Base-by-base conservation (phyloP, 2,329 filamentous ascomycete species). In the Cordyceps cicadae region DNA sequence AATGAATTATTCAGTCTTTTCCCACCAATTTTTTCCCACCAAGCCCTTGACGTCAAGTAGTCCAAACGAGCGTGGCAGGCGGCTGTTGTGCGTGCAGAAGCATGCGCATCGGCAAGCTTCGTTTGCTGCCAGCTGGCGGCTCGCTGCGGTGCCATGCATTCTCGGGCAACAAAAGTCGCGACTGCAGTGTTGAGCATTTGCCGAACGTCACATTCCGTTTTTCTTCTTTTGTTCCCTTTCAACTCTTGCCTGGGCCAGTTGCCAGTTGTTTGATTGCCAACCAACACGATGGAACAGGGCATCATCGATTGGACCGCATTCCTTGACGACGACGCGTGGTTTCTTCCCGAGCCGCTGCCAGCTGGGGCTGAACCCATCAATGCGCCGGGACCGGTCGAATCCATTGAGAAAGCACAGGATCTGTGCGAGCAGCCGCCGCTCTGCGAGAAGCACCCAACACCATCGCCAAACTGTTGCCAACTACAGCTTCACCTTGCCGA, bases 51-150 rank as follows among this genome's bases (percentile, higher is more conserved):
- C 7, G 5, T 26, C 4, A 9, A 19, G 29, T 55, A 32, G 9
- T 8, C 15, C 41, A 8, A 8, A 17, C n/a, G 41, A 34, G 39
- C 24, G 26, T 41, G 5, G 39, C 26, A 19, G 41, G 8, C 15
- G 53, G 24, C 19, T 32, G 43, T 29, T 34, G 54, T 37, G 54
- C 41, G 54, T 37, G 54, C 41, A n/a, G 15, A 32, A 15, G 19
- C 7, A 11, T 56, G 54, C 17, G 29, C 26, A 14, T 48, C 24
- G 8, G 55, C 55, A 43, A 43, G 46, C 48, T 50, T 51, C 46
- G 55, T 58, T 58, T 58, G 55, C 55, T 51, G 55, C 55, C 55
- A 58, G 55, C 55, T 58, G 55, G 41, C 55, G 46, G 14, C 7
- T 14, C 34, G 24, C n/a, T 17, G 12, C 15, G 54, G n/a, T 17